Evolutionary conservation across 2,329 filamentous ascomycete genomes (phyloP).

Genomic region (Xylaria sp.): DNA sequence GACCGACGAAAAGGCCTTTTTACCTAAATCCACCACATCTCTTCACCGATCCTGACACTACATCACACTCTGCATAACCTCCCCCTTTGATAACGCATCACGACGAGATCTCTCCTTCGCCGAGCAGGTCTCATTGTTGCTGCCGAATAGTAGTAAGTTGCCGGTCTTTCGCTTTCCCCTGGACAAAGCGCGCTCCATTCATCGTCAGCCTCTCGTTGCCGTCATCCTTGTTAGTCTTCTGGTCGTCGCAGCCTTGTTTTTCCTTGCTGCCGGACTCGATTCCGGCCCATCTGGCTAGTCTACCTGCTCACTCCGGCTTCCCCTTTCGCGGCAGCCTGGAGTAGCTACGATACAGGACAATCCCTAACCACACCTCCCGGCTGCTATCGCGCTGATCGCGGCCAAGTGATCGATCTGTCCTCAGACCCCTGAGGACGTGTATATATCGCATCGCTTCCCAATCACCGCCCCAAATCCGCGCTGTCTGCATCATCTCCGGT

Average conservation of each 20-base stretch:
- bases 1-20: conserved; percentile 41
- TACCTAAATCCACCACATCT: conserved; percentile 48
- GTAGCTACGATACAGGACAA: conserved; percentile 16
- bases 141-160: conserved; percentile 49
- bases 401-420: conserved; percentile 45
- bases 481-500: conserved; percentile 16
- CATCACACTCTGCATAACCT: conserved; percentile 45
- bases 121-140: conserved; percentile 52
- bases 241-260: conserved; percentile 37
- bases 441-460: conserved; percentile 27
- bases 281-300: conserved; percentile 40
- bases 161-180: conserved; percentile 17
- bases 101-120: conserved; percentile 51
- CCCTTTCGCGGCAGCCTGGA: conserved; percentile 47
- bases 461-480: conserved; percentile 13
- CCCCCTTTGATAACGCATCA: conserved; percentile 47
- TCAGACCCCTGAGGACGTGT: conserved; percentile 29
- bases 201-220: conserved; percentile 14
- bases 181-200: conserved; percentile 42
- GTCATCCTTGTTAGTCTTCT: background rate
- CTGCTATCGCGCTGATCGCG: conserved; percentile 37
- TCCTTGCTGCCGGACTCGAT: conserved; percentile 32
- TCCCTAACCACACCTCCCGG: conserved; percentile 21
- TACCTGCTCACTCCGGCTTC: conserved; percentile 45
- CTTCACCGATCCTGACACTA: conserved; percentile 51